Percentiles rank a stretch among this genome's conserved stretches.
Evolutionary conservation across 441 rosid genomes (phyloP).

Genomic region (Caryocar brasiliense): DNA sequence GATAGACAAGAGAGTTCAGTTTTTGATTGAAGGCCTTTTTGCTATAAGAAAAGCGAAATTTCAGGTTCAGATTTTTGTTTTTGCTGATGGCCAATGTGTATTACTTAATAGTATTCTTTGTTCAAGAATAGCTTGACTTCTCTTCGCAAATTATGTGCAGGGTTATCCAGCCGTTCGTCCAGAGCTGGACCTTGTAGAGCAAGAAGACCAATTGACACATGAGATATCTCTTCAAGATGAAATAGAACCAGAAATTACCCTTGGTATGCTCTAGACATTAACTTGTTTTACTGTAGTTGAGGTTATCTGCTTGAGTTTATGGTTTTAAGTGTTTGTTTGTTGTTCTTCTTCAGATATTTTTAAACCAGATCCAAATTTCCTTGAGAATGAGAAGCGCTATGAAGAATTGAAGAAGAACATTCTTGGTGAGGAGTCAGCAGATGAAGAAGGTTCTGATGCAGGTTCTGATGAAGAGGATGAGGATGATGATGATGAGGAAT

Average conservation of each 20-base stretch:
- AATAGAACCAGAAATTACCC: slow-evolving; percentile 60
- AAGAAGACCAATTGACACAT: slow-evolving; percentile 72
- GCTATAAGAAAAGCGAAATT: slow-evolving; percentile 76
- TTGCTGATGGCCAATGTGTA: neutral
- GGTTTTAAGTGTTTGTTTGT: neutral
- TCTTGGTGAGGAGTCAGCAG: slow-evolving; percentile 74
- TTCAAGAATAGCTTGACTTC: too few relatives aligned
- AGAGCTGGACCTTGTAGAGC: slow-evolving; percentile 78
- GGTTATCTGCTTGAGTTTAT: neutral
- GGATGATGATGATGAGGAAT: slow-evolving; percentile 34
- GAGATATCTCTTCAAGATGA: slow-evolving; percentile 62
- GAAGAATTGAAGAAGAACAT: slow-evolving; percentile 78
- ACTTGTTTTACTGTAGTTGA: too few relatives aligned
- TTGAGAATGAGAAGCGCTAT: slow-evolving; percentile 74
- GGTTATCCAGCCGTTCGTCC: slow-evolving; percentile 90
- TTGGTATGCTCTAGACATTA: slow-evolving; percentile 40
- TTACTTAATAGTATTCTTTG: too few relatives aligned
- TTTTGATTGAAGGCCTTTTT: slow-evolving; percentile 78
- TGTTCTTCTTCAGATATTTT: slow-evolving; percentile 57
- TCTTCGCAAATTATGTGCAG: slow-evolving; percentile 38
- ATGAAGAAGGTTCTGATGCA: slow-evolving; percentile 68
- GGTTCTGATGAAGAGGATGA: slow-evolving; percentile 54
- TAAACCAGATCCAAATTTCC: slow-evolving; percentile 62
- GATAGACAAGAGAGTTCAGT: slow-evolving; percentile 87
- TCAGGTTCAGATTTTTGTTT: slow-evolving; percentile 38